These are phyloP conservation scores for Saccharomycopsis schoenii DNA, from an alignment of 805 yeast genomes.

Conservation along the genomic window DNA sequence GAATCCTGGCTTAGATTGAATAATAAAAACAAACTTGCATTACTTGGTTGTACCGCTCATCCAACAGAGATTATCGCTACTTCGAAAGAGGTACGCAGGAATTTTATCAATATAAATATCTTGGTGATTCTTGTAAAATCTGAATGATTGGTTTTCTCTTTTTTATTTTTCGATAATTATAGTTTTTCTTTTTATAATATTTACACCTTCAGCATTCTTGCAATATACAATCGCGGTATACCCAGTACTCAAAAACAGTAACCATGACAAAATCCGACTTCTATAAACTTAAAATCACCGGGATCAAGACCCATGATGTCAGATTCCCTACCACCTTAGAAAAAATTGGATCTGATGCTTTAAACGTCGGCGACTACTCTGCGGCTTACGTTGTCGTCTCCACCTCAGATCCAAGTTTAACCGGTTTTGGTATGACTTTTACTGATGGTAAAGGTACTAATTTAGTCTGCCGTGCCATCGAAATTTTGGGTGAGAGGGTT, in stretches of 20 bases:
- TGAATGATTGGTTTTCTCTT: no score
- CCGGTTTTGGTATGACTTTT: conserved; percentile 35
- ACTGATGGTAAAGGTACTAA: conserved; percentile 33
- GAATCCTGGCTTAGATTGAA: not conserved
- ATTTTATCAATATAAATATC: no score
- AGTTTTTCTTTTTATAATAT: no score
- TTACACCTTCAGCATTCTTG: no score
- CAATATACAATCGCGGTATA: no score
- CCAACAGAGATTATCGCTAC: no score
- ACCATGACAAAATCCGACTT: not conserved
- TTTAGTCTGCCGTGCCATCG: conserved; percentile 28
- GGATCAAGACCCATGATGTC: conserved; percentile 26
- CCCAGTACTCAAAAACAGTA: not conserved
- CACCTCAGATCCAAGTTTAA: conserved; percentile 23
- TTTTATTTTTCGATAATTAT: no score
- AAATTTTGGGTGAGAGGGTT: conserved; percentile 29
- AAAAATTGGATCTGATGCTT: conserved; percentile 34
- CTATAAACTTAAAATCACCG: conserved; percentile 22
- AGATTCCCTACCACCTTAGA: conserved; percentile 33
- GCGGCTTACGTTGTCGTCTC: conserved; percentile 29
- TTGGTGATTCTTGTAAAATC: no score
- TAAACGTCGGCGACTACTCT: conserved; percentile 34
- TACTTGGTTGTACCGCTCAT: no score
- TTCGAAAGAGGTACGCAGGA: not conserved
- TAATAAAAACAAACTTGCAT: no score